Percentiles rank a stretch among this genome's conserved stretches.
phyloP scores from a whole-genome alignment of 148 eudicot species.

The Vaccinium vitisidaea region DNA sequence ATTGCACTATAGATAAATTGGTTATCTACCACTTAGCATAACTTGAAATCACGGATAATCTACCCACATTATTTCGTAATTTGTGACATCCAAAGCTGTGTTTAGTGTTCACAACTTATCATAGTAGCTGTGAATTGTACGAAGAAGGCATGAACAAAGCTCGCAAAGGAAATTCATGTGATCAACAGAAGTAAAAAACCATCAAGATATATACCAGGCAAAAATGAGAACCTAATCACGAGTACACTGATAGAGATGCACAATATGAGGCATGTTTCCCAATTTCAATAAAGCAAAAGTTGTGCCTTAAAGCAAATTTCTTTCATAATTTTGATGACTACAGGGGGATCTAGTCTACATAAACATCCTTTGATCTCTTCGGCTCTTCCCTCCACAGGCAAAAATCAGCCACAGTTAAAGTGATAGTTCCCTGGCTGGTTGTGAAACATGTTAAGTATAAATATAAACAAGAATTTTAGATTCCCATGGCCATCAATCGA shows the following conservation, averaged over 20 bases:
- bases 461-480: neutral
- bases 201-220: neutral
- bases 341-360: neutral
- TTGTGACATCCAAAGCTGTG: neutral
- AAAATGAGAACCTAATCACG: neutral
- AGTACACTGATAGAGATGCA: neutral
- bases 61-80: neutral
- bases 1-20: neutral
- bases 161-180: neutral
- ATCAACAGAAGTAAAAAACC: neutral
- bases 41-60: neutral
- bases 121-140: neutral
- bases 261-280: neutral
- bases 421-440: neutral
- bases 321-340: neutral
- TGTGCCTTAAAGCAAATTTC: neutral
- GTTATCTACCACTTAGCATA: neutral
- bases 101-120: neutral
- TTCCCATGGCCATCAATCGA: neutral
- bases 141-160: neutral
- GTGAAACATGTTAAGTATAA: neutral
- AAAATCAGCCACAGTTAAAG: neutral
- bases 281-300: neutral
- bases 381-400: neutral
- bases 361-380: neutral